Base-by-base conservation (phyloP, 345 rosid species). In the Hibiscus syriacus region DNA sequence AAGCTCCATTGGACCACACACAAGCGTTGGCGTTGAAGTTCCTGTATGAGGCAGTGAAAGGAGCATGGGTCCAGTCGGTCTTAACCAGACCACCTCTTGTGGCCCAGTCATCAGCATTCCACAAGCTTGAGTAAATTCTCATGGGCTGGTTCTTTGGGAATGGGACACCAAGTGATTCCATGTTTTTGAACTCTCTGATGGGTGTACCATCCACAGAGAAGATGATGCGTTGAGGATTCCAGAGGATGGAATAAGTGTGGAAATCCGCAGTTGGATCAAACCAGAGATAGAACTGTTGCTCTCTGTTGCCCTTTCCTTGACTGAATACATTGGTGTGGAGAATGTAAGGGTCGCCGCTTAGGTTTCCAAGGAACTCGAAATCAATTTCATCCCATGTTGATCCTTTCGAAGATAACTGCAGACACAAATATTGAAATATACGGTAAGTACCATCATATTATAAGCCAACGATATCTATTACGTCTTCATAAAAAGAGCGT, bases 21-120 rank as follows among this genome's bases (percentile, higher is more conserved):
- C 86, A 80, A 20, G 77, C 77, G 48, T 76, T 50, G 9, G 76
- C 79, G n/a, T 75, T 65, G 23, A 64, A 64, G 11, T 62, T 36
- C 29, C 66, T 39, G 52, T 62, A 62, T 7, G 27, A 62, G 6
- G 52, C 34, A 0, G 66, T 62, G 32, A 62, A 62, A 3, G 66
- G 66, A 36, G 52, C 54, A 1, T 63, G 49, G 2, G 53, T 43
- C 67, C 67, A 63, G 6, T 63, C 46, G 20, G 66, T 62, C 66
- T 62, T 62, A 17, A 62, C 66, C 27, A 62, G 17, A 16, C 52
- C 66, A 2, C 52, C 66, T 11, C 66, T 41, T 12, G 67, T 63
- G 6, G 54, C 67, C 54, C 67, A 63, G 6, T 38, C 49, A 46
- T 63, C 67, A 8, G 67, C 68, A 17, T 64, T 64, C 55, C 68